These are phyloP conservation scores for Neurospora sp. DNA, from an alignment of 495 filamentous ascomycete genomes.

Conservation along the genomic window DNA sequence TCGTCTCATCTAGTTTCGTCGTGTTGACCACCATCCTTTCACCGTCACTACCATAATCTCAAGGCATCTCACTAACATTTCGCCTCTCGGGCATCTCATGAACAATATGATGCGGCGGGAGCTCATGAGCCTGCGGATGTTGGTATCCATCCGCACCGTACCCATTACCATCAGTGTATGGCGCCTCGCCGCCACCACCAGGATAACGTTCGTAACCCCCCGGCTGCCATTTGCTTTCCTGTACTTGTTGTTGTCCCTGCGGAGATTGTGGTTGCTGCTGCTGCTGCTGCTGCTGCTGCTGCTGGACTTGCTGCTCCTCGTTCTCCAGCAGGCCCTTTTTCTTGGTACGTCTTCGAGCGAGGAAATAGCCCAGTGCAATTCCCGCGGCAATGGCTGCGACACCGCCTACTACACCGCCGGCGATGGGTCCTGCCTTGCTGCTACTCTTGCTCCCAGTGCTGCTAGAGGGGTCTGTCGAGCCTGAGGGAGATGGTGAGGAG, in stretches of 20 bases:
- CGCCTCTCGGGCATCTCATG: not conserved
- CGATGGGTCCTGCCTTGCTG: slow-evolving; percentile 1
- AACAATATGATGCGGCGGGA: not conserved
- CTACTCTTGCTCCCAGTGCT: not conserved
- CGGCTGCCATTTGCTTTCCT: not conserved
- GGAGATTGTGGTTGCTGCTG: not conserved
- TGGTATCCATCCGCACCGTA: not conserved
- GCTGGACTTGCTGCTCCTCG: not conserved
- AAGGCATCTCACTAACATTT: not conserved
- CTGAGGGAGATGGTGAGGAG: not conserved
- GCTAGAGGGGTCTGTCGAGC: not conserved
- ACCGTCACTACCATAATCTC: not conserved
- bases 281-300: too few species aligned
- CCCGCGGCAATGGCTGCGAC: not conserved
- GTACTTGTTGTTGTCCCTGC: not conserved
- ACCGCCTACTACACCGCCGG: slow-evolving; percentile 13
- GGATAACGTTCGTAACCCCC: not conserved
- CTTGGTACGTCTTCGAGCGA: not conserved
- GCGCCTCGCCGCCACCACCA: not conserved
- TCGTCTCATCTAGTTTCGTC: not conserved
- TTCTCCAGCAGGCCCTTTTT: not conserved
- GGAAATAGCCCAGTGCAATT: not conserved
- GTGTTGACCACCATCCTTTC: not conserved
- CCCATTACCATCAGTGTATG: not conserved
- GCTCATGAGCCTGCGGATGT: not conserved